Base-by-base conservation (phyloP, 306 rosid genomes). In the Carpinus fangiana region DNA sequence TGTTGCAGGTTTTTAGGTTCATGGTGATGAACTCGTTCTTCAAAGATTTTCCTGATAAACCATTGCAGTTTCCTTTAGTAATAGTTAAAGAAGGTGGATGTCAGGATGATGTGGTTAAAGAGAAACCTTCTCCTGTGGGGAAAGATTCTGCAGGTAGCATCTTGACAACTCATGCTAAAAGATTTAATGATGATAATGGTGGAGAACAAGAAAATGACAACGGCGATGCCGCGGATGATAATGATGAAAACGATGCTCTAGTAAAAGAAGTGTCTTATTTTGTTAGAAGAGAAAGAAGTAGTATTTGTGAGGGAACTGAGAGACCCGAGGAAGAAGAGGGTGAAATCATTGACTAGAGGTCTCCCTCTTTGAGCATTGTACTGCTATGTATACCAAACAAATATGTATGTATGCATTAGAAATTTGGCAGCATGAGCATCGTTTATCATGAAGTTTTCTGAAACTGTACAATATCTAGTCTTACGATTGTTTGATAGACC, bases 1-100 rank as follows among this genome's bases (percentile, higher is more conserved):
- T 95, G 75, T 50, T 86, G 78, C 98, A 95, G 86, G 94, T 79
- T 78, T 91, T 95, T 77, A 87, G 97, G 87, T 95, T 95, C 93
- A 90, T 90, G 90, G 87, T 76, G 70, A 82, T 79, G 78, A 95
- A 95, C 77, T 91, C 91, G 45, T 93, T 93, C 84, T 93, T 95
- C 81, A 80, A 85, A 76, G 85, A 90, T 69, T 83, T 77, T 81
- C 91, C 91, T 16, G 87, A 85, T 45, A 90, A 89, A 82, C 94
- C 92, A 0, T 83, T 95, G 76, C 79, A 69, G 56, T 88, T 88
- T 77, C 99, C 97, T 0, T 53, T 80, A 3, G 89, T 87, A 2
- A 21, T 73, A 21, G 76, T 86, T 41, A 85, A 84, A 80, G 99
- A 85, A 78, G 64, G 41, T 47, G 76, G 61, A 13, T 9, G 60